Percentiles rank a stretch among this genome's conserved stretches.
Conservation (phyloP, 768 basidiomycete genomes). For the Vararia minispora region DNA sequence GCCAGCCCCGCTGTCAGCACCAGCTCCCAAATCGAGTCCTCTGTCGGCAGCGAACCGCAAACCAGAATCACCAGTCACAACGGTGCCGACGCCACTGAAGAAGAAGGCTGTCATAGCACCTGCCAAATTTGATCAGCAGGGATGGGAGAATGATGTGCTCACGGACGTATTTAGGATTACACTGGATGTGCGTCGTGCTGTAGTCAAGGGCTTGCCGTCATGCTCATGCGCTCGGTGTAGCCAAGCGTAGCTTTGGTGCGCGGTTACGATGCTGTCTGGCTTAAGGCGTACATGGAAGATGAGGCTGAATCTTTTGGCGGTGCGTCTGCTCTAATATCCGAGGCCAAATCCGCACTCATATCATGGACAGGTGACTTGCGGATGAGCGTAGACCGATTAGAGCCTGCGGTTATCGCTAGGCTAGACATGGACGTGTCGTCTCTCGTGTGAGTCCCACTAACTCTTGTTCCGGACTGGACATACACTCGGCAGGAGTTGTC, state of each 20-base stretch:
- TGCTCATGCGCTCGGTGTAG: constrained; percentile 6
- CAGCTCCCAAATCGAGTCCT: constrained; percentile 22
- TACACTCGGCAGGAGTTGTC: neutral
- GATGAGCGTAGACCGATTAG: constrained; percentile 9
- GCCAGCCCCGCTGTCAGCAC: constrained; percentile 19
- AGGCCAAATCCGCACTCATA: neutral
- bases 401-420: constrained; percentile 11
- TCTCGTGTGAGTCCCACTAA: constrained; percentile 7
- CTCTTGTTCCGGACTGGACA: too few relatives aligned
- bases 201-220: neutral
- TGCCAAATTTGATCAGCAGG: constrained; percentile 38
- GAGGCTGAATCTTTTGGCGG: neutral
- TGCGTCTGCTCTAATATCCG: neutral
- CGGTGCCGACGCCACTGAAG: constrained; percentile 28
- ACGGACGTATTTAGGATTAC: constrained; percentile 66
- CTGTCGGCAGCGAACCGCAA: constrained; percentile 15
- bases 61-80: constrained; percentile 18
- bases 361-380: constrained; percentile 5
- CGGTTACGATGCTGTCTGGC: constrained; percentile 11
- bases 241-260: constrained; percentile 10
- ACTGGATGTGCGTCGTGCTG: constrained; percentile 44
- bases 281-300: constrained; percentile 11
- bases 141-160: constrained; percentile 71
- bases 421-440: constrained; percentile 10
- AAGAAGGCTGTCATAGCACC: constrained; percentile 30